Conservation (phyloP, 1,284 basidiomycete genomes). For the Cystobasidium slooffiae region DNA sequence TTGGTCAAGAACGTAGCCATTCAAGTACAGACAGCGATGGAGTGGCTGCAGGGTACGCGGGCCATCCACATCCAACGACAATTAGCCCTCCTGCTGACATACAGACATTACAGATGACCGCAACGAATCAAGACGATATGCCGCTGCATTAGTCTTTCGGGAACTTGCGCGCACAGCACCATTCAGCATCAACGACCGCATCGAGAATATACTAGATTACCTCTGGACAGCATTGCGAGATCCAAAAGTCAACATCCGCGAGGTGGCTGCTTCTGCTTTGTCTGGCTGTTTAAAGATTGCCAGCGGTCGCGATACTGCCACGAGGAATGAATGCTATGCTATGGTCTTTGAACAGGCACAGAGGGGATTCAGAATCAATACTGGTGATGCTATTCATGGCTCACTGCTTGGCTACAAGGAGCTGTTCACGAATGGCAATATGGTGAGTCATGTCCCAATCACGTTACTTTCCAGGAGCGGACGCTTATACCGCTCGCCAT, state of each 20-base stretch:
- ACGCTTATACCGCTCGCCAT: background rate
- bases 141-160: constrained; percentile 84
- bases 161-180: constrained; percentile 86
- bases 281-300: constrained; percentile 72
- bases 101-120: constrained; percentile 50
- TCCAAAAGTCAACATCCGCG: constrained; percentile 67
- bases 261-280: constrained; percentile 86
- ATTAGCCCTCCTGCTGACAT: background rate
- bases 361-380: constrained; percentile 76
- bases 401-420: constrained; percentile 91
- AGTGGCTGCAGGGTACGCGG: constrained; percentile 54
- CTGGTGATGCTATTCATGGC: constrained; percentile 84
- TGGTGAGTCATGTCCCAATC: constrained; percentile 64
- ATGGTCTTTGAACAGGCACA: constrained; percentile 89
- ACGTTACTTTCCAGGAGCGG: background rate
- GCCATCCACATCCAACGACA: background rate
- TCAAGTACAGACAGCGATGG: constrained; percentile 54
- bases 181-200: constrained; percentile 81
- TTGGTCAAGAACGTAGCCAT: constrained; percentile 55
- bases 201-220: constrained; percentile 83
- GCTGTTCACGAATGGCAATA: constrained; percentile 87
- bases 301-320: constrained; percentile 56
- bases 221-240: constrained; percentile 87
- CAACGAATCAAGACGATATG: constrained; percentile 72
- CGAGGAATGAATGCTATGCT: constrained; percentile 63